Conservation (phyloP, 768 basidiomycete genomes). For the Agaricus subrufescens region DNA sequence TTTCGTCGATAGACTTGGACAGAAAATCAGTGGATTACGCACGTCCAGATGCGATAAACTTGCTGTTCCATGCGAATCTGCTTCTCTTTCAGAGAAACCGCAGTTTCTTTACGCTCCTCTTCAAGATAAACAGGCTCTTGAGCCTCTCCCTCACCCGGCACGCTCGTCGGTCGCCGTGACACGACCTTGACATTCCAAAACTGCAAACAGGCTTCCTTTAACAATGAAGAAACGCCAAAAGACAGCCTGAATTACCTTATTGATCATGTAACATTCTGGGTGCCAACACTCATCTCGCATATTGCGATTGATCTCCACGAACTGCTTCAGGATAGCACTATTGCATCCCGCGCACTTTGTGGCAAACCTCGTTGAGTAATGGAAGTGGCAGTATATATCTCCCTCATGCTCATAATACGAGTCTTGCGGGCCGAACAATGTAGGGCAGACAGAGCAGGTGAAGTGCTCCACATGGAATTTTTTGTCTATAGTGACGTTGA, state of each 20-base stretch:
- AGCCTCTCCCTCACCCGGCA: slow-evolving; percentile 45
- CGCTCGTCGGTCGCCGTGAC: slow-evolving; percentile 65
- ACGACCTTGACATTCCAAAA: slow-evolving; percentile 99
- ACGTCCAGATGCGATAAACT: slow-evolving; percentile 99
- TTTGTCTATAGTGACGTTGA: slow-evolving; percentile 58
- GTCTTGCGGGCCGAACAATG: slow-evolving; percentile 95
- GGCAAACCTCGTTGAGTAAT: slow-evolving; percentile 97
- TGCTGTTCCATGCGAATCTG: slow-evolving; percentile 95
- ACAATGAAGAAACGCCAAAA: too few relatives aligned
- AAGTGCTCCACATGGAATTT: slow-evolving; percentile 99
- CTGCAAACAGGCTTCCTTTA: slow-evolving; percentile 31
- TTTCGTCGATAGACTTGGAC: slow-evolving; percentile 6
- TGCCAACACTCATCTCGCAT: slow-evolving; percentile 99
- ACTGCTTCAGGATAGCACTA: slow-evolving; percentile 97
- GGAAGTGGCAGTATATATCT: slow-evolving; percentile 98
- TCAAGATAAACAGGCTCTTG: slow-evolving; percentile 57
- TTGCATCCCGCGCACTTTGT: slow-evolving; percentile 98
- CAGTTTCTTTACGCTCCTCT: slow-evolving; percentile 79
- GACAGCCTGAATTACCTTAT: slow-evolving; percentile 59
- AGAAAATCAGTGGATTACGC: slow-evolving; percentile 28
- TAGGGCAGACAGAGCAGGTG: slow-evolving; percentile 95
- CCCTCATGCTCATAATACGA: slow-evolving; percentile 99
- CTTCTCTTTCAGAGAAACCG: slow-evolving; percentile 77
- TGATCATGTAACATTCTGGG: slow-evolving; percentile 99
- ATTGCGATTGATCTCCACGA: slow-evolving; percentile 98